A percentile compares a stretch with the other conserved stretches of the same genome.
These are phyloP conservation scores for Penicillium parvum DNA, from an alignment of 495 filamentous ascomycete genomes.

Conservation along the genomic window DNA sequence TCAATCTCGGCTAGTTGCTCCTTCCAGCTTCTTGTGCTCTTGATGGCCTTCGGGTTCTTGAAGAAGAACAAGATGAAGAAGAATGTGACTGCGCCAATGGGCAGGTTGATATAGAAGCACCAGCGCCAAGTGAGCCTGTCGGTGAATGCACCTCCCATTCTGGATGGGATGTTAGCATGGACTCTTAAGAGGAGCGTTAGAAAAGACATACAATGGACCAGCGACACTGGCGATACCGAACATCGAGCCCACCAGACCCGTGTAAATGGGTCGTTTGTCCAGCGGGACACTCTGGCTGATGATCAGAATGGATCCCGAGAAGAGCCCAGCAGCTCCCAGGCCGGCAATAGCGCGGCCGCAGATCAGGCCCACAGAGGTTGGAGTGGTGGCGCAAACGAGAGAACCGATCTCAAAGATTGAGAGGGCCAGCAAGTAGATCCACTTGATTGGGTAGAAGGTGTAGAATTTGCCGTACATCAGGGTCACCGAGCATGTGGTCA, in stretches of 20 bases:
- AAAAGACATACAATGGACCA: conserved; percentile 55
- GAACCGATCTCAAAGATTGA: conserved; percentile 81
- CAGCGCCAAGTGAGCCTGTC: conserved; percentile 57
- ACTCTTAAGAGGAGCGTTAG: background rate
- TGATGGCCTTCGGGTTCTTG: conserved; percentile 48
- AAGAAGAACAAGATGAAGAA: conserved; percentile 56
- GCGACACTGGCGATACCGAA: conserved; percentile 76
- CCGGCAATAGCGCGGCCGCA: conserved; percentile 82
- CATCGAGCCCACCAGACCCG: conserved; percentile 70
- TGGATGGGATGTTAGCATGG: background rate
- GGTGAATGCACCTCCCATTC: conserved; percentile 56
- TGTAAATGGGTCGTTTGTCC: conserved; percentile 64
- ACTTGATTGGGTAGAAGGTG: conserved; percentile 73
- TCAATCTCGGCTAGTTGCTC: conserved; percentile 59
- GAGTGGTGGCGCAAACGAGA: conserved; percentile 74
- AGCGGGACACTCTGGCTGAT: conserved; percentile 72
- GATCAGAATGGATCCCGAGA: conserved; percentile 77
- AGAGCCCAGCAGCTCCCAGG: conserved; percentile 77
- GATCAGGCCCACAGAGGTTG: conserved; percentile 70
- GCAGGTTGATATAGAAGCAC: conserved; percentile 64
- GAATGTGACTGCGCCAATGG: conserved; percentile 63
- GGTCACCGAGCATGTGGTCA: conserved; percentile 69
- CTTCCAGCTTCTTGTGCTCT: conserved; percentile 32
- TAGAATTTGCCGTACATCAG: conserved; percentile 75
- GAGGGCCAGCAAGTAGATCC: conserved; percentile 66